Conservation (phyloP, 2,329 filamentous ascomycete species). For the Chaetomium strumarium region DNA sequence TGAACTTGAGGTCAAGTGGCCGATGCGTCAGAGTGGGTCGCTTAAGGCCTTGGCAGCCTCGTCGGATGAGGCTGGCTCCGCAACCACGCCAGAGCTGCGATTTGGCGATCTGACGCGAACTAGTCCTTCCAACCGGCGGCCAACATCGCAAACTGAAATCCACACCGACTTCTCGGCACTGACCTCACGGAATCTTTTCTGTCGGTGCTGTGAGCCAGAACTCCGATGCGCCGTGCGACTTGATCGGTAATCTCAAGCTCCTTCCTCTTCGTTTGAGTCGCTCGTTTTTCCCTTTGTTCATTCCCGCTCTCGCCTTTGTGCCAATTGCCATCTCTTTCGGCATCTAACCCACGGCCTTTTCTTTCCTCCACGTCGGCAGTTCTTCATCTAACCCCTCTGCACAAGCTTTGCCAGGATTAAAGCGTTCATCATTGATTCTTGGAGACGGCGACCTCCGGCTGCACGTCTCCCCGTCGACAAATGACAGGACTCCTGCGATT, state of each 20-base stretch:
- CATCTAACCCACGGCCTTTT: too few species aligned
- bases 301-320: not conserved
- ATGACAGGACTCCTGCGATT: conserved; percentile 18
- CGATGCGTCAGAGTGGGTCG: too few species aligned
- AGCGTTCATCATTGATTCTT: not conserved
- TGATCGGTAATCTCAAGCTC: too few species aligned
- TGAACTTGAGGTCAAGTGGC: too few species aligned
- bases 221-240: not conserved
- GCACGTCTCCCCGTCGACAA: conserved; percentile 18
- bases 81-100: conserved; percentile 13
- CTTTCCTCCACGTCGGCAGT: too few species aligned
- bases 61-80: not conserved
- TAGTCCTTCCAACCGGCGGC: not conserved
- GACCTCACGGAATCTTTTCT: not conserved
- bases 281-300: not conserved
- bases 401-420: not conserved
- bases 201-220: not conserved
- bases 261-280: not conserved
- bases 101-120: conserved; percentile 21
- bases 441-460: conserved; percentile 11
- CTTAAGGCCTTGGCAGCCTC: not conserved
- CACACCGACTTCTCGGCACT: not conserved
- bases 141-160: conserved; percentile 8
- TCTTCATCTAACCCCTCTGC: not conserved
- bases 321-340: too few species aligned